Evolutionary conservation across 106 monocot genomes (phyloP).

Genomic region (Vanilla planifolia): DNA sequence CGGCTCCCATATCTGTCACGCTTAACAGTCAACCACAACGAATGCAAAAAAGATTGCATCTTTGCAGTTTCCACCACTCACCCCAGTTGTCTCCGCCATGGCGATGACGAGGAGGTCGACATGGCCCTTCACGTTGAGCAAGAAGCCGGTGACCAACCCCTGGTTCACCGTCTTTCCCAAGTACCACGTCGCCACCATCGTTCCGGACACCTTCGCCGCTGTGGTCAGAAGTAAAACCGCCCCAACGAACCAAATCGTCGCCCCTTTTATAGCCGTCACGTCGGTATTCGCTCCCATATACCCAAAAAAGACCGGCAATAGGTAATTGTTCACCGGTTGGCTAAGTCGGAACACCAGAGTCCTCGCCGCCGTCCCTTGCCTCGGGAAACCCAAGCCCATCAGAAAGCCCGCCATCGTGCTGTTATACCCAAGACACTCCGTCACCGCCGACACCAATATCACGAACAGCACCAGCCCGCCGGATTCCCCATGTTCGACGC

Average conservation of each 20-base stretch:
- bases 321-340: slow-evolving; percentile 31
- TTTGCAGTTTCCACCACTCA: slow-evolving; percentile 3
- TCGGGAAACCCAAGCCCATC: slow-evolving; percentile 44
- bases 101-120: slow-evolving; percentile 44
- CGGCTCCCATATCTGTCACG: slow-evolving; percentile 22
- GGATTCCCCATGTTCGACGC: slow-evolving; percentile 1
- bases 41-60: not conserved
- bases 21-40: not conserved
- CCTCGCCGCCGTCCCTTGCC: slow-evolving; percentile 43
- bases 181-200: slow-evolving; percentile 24
- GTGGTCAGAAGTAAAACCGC: slow-evolving; percentile 17
- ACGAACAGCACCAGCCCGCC: slow-evolving; percentile 12
- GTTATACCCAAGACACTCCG: slow-evolving; percentile 37
- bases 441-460: slow-evolving; percentile 14
- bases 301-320: slow-evolving; percentile 61
- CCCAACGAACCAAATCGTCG: not conserved
- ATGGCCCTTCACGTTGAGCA: slow-evolving; percentile 74
- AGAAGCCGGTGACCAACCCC: slow-evolving; percentile 37
- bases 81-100: slow-evolving; percentile 8
- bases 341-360: slow-evolving; percentile 36
- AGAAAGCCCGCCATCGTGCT: slow-evolving; percentile 40
- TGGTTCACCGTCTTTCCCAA: slow-evolving; percentile 28
- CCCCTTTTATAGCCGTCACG: not conserved
- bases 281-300: slow-evolving; percentile 23
- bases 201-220: slow-evolving; percentile 43